Conservation (phyloP, 2,329 filamentous ascomycete species). For the Hypoxylon sp. region DNA sequence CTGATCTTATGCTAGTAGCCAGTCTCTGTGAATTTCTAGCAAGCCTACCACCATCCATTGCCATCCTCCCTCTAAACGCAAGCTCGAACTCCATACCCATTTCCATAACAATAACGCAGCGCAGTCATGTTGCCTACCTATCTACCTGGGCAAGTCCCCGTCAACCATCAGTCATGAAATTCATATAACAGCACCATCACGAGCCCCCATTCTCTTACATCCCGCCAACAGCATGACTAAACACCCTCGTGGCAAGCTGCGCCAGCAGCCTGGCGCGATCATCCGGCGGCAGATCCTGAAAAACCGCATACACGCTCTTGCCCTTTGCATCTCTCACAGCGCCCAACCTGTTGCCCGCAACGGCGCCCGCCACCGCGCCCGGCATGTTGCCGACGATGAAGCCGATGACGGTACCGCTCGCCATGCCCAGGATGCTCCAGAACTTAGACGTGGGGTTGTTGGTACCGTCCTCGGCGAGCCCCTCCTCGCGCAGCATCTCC, state of each 20-base stretch:
- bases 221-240: constrained; percentile 79
- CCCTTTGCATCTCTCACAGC: constrained; percentile 90
- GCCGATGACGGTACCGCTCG: constrained; percentile 90
- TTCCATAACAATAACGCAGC: constrained; percentile 12
- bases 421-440: constrained; percentile 87
- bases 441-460: constrained; percentile 78
- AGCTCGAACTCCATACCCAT: constrained; percentile 33
- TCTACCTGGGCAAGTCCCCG: too few species aligned
- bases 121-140: constrained; percentile 6
- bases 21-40: constrained; percentile 3
- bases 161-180: neutral
- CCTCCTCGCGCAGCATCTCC: constrained; percentile 89
- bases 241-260: constrained; percentile 88
- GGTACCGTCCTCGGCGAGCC: constrained; percentile 80
- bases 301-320: constrained; percentile 95
- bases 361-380: constrained; percentile 88
- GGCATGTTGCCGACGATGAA: constrained; percentile 97
- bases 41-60: constrained; percentile 3
- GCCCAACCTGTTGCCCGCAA: constrained; percentile 93
- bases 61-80: constrained; percentile 6
- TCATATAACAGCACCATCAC: neutral
- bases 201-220: constrained; percentile 53
- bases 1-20: neutral
- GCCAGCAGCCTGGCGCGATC: constrained; percentile 86
- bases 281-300: constrained; percentile 85